Evolutionary conservation across 352 stramenopile species (phyloP).

Genomic region (Blastocystis sp.): DNA sequence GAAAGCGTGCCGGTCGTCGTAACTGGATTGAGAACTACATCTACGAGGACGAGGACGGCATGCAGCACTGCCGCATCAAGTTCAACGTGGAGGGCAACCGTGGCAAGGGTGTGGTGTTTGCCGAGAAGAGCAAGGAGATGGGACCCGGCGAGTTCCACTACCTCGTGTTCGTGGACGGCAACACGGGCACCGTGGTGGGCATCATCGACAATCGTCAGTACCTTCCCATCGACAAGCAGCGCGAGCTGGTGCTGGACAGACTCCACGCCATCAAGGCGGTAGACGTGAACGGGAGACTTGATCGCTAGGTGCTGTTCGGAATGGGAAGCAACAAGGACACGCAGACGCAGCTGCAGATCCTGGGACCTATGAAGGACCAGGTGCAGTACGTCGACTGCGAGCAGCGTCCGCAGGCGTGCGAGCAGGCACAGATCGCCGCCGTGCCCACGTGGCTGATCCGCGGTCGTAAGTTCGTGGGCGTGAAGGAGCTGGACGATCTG

Average conservation of each 20-base stretch:
- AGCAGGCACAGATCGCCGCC: constrained; percentile 50
- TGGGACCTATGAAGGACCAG: constrained; percentile 57
- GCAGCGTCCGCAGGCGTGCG: constrained; percentile 57
- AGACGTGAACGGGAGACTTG: too few species aligned
- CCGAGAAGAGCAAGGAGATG: constrained; percentile 59
- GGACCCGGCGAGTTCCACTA: constrained; percentile 58
- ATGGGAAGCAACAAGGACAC: constrained; percentile 53
- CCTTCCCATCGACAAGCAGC: constrained; percentile 56
- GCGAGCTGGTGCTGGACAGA: constrained; percentile 57
- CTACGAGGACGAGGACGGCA: constrained; percentile 59
- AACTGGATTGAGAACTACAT: constrained; percentile 59
- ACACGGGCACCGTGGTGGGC: constrained; percentile 50
- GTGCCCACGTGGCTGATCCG: constrained; percentile 59
- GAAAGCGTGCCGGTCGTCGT: constrained; percentile 57
- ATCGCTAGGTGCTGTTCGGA: constrained; percentile 49
- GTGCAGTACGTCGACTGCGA: constrained; percentile 58
- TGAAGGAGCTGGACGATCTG: constrained; percentile 58
- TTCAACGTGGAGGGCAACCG: constrained; percentile 59
- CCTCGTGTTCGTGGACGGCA: constrained; percentile 58
- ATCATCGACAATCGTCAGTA: constrained; percentile 60
- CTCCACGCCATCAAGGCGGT: constrained; percentile 51
- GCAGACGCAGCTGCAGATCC: constrained; percentile 55
- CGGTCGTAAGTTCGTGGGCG: constrained; percentile 53
- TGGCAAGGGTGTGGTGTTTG: constrained; percentile 59
- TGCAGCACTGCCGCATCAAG: constrained; percentile 59